phyloP scores from a whole-genome alignment of 139 green algal genomes.

The Ostreobium quekettii region DNA sequence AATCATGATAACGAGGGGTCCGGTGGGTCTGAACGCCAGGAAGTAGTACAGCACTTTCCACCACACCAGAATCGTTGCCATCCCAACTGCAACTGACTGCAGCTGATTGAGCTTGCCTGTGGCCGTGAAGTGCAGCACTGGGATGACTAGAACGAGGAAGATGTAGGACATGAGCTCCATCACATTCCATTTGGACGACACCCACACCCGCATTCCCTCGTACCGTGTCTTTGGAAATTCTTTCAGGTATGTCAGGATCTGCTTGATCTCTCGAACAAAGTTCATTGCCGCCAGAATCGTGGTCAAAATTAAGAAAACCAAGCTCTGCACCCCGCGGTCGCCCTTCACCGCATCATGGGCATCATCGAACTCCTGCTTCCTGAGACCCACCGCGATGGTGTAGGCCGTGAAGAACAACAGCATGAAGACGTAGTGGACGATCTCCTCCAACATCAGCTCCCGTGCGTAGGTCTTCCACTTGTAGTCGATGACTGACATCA shows the following conservation, averaged over 20 bases:
- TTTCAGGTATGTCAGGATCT: background rate
- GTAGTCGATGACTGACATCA: background rate
- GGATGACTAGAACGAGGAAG: background rate
- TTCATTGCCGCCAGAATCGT: background rate
- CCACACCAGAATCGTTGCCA: background rate
- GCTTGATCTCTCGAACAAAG: background rate
- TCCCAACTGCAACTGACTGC: background rate
- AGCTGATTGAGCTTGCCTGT: background rate
- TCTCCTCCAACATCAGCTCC: background rate
- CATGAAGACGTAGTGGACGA: background rate
- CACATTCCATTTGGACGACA: constrained; percentile 1
- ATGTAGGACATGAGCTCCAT: background rate
- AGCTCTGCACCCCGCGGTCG: background rate
- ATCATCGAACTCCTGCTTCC: too few species aligned
- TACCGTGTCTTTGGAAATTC: background rate
- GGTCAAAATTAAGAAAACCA: background rate
- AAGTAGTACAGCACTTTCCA: constrained; percentile 4
- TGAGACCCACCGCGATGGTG: background rate
- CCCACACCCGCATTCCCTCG: background rate
- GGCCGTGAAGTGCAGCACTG: background rate
- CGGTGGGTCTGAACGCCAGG: background rate
- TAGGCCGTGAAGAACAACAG: background rate
- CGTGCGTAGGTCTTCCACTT: background rate
- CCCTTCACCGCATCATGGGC: background rate
- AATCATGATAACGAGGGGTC: background rate